These are phyloP conservation scores for Petunia hybrid DNA, from an alignment of 305 asterid genomes.

Conservation along the genomic window DNA sequence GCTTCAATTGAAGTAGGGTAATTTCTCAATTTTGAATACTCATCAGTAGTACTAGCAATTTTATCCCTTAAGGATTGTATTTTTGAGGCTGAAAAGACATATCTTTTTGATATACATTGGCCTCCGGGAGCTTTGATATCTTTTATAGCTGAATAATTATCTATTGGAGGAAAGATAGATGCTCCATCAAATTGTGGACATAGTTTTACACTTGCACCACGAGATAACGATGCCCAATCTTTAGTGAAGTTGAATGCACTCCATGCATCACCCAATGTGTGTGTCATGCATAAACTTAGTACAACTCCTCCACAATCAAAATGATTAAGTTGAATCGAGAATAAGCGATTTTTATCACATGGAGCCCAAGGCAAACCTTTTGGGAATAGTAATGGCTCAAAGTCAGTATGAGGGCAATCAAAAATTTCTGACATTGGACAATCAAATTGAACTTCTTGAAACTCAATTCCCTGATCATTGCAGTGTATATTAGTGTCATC, in stretches of 20 bases:
- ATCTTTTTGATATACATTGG: background rate
- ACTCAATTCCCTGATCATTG: constrained; percentile 1
- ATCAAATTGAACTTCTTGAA: background rate
- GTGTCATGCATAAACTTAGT: background rate
- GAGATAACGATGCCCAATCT: constrained; percentile 1
- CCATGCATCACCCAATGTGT: background rate
- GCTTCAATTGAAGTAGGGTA: no score
- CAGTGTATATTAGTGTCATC: background rate
- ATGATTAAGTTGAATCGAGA: no score
- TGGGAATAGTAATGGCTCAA: background rate
- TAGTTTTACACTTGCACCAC: background rate
- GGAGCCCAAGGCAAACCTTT: background rate
- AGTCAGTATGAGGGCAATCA: background rate
- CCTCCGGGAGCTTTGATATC: background rate
- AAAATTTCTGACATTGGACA: background rate
- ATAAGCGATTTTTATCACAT: background rate
- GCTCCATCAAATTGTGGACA: background rate
- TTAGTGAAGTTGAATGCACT: background rate
- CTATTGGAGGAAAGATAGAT: constrained; percentile 2
- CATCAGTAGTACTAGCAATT: no score
- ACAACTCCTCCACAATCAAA: constrained; percentile 11
- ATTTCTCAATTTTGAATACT: no score
- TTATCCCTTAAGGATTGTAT: no score
- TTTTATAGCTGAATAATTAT: background rate
- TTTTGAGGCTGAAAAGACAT: background rate